These are phyloP conservation scores for Yamadazyma spencermartinsiae DNA, from an alignment of 1,139 yeast genomes.

Conservation along the genomic window DNA sequence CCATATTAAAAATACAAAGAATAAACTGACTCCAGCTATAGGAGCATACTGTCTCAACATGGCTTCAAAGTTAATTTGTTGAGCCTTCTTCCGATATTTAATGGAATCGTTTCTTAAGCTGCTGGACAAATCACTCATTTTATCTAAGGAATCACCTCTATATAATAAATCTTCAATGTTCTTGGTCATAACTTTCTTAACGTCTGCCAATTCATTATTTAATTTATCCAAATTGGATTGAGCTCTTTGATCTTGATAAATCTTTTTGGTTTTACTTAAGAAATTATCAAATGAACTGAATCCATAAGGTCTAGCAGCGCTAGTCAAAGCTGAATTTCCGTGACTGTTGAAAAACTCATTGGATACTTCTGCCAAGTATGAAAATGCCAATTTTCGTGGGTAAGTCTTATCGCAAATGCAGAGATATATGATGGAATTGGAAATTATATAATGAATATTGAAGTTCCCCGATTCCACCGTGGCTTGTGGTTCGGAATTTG, in stretches of 20 bases:
- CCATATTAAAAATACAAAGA: slow-evolving; percentile 80
- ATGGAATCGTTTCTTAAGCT: slow-evolving; percentile 79
- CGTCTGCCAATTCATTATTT: slow-evolving; percentile 88
- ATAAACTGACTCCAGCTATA: slow-evolving; percentile 66
- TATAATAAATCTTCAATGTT: slow-evolving; percentile 92
- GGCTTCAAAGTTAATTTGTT: slow-evolving; percentile 86
- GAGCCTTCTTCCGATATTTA: slow-evolving; percentile 88
- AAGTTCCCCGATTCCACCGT: slow-evolving; percentile 77
- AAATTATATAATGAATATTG: slow-evolving; percentile 73
- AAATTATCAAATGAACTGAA: slow-evolving; percentile 83
- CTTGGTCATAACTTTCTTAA: slow-evolving; percentile 91
- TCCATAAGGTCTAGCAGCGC: slow-evolving; percentile 80
- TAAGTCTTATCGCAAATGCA: slow-evolving; percentile 76
- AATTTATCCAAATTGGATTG: slow-evolving; percentile 83
- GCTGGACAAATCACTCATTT: slow-evolving; percentile 86
- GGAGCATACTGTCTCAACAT: slow-evolving; percentile 89
- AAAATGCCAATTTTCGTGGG: slow-evolving; percentile 86
- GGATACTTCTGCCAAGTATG: slow-evolving; percentile 79
- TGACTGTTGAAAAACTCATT: slow-evolving; percentile 81
- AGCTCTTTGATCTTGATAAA: slow-evolving; percentile 89
- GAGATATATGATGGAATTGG: slow-evolving; percentile 67
- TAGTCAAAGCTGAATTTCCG: slow-evolving; percentile 65
- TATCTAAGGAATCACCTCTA: slow-evolving; percentile 92
- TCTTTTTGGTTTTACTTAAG: slow-evolving; percentile 81
- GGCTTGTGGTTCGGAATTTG: slow-evolving; percentile 82